A percentile compares a stretch with the other conserved stretches of the same genome.
Evolutionary conservation across 1,284 basidiomycete genomes (phyloP).

Genomic region (Irpex sp.): DNA sequence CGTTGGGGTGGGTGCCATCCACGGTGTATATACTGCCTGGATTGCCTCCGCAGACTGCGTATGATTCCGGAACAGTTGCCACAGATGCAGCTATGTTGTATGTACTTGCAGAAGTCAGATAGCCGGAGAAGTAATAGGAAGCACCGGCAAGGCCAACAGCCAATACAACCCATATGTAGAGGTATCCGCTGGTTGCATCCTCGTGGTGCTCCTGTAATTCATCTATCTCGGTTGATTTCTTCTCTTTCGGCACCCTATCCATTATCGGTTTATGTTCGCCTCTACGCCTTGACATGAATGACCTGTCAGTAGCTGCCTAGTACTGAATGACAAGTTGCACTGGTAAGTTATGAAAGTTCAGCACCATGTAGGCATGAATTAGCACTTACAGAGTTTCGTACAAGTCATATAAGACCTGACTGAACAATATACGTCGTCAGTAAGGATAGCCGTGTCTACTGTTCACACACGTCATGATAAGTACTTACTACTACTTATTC

Average conservation of each 20-base stretch:
- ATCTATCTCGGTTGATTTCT: too few species aligned
- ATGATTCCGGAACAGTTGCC: constrained; percentile 22
- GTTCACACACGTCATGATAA: background rate
- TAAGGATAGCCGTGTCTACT: too few species aligned
- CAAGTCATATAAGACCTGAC: too few species aligned
- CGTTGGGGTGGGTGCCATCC: constrained; percentile 22
- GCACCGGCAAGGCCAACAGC: background rate
- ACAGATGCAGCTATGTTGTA: background rate
- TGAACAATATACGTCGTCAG: too few species aligned
- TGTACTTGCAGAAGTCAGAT: background rate
- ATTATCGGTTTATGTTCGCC: too few species aligned
- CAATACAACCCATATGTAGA: background rate
- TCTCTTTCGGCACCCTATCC: too few species aligned
- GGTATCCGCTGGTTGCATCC: background rate
- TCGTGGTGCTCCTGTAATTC: background rate
- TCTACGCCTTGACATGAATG: too few species aligned
- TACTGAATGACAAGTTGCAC: too few species aligned
- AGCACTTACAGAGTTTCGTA: too few species aligned
- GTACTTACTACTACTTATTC: background rate
- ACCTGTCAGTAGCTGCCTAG: too few species aligned
- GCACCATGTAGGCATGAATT: too few species aligned
- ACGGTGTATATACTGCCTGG: constrained; percentile 25
- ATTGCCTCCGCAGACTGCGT: constrained; percentile 21
- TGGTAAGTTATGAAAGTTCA: too few species aligned
- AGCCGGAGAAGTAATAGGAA: background rate